phyloP scores from a whole-genome alignment of 1,284 basidiomycete species.

The Cryptococcus amylolentus region DNA sequence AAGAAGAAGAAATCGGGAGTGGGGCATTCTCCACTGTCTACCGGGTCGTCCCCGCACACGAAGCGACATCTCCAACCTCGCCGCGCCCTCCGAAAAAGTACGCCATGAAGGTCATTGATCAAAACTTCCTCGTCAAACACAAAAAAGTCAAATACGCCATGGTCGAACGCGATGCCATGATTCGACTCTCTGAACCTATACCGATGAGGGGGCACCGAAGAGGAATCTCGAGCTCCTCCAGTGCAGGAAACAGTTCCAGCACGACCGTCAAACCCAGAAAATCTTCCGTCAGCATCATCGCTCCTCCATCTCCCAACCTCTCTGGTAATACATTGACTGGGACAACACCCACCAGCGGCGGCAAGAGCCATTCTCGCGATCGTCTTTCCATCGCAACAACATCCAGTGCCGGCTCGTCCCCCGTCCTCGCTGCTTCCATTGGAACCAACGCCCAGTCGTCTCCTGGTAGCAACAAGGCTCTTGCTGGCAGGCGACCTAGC shows the following conservation, averaged over 20 bases:
- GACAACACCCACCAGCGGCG: neutral
- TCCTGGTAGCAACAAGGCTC: constrained; percentile 1
- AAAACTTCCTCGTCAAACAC: constrained; percentile 52
- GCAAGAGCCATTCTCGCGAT: constrained; percentile 8
- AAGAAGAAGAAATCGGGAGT: constrained; percentile 48
- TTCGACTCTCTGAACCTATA: constrained; percentile 49
- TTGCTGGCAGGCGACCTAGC: constrained; percentile 25
- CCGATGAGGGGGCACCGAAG: constrained; percentile 32
- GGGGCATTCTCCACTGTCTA: constrained; percentile 50
- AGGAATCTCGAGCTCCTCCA: constrained; percentile 35
- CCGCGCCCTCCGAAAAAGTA: constrained; percentile 35
- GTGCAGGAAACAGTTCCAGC: constrained; percentile 8
- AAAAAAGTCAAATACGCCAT: constrained; percentile 56
- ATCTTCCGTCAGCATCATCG: constrained; percentile 11
- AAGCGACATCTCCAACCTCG: constrained; percentile 21
- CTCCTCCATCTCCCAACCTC: neutral
- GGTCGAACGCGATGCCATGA: constrained; percentile 54
- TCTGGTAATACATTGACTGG: neutral
- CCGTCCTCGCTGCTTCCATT: constrained; percentile 7
- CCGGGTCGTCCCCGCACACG: constrained; percentile 6
- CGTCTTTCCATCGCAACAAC: constrained; percentile 24
- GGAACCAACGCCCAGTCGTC: constrained; percentile 10
- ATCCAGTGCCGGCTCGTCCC: constrained; percentile 12
- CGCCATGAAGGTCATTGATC: constrained; percentile 56
- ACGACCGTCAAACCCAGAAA: constrained; percentile 9